phyloP scores from a whole-genome alignment of 345 rosid species.

The Salix koriyanagi region DNA sequence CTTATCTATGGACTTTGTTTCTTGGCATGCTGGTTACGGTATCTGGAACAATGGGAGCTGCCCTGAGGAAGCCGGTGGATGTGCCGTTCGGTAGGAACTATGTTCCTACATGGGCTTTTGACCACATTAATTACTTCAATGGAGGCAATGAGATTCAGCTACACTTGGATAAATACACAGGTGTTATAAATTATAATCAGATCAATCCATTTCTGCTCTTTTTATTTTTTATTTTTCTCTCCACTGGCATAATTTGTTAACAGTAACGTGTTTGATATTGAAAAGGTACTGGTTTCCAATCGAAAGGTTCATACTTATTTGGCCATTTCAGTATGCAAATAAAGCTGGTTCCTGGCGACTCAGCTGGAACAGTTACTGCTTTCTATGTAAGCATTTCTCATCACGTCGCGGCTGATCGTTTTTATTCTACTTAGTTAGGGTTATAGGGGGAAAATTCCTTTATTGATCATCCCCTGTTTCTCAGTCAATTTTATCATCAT shows the following conservation, averaged over 20 bases:
- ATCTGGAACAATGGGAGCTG: slow-evolving; percentile 45
- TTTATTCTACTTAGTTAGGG: background rate
- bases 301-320: slow-evolving; percentile 74
- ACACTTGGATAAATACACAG: slow-evolving; percentile 69
- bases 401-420: background rate
- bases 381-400: slow-evolving; percentile 51
- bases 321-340: slow-evolving; percentile 87
- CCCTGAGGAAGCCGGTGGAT: slow-evolving; percentile 51
- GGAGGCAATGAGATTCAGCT: slow-evolving; percentile 76
- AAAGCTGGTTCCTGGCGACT: slow-evolving; percentile 72
- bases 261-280: background rate
- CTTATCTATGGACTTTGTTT: slow-evolving; percentile 15
- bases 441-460: background rate
- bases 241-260: background rate
- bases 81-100: slow-evolving; percentile 81
- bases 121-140: slow-evolving; percentile 76
- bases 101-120: slow-evolving; percentile 82
- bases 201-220: background rate
- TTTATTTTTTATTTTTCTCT: background rate
- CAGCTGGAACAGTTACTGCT: slow-evolving; percentile 85
- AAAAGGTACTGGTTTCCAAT: slow-evolving; percentile 81
- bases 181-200: slow-evolving; percentile 16
- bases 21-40: slow-evolving; percentile 40
- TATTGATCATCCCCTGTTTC: background rate
- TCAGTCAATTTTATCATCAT: background rate